A percentile compares a stretch with the other conserved stretches of the same genome.
phyloP scores from a whole-genome alignment of 768 basidiomycete genomes.

The Termitomyces sp. region DNA sequence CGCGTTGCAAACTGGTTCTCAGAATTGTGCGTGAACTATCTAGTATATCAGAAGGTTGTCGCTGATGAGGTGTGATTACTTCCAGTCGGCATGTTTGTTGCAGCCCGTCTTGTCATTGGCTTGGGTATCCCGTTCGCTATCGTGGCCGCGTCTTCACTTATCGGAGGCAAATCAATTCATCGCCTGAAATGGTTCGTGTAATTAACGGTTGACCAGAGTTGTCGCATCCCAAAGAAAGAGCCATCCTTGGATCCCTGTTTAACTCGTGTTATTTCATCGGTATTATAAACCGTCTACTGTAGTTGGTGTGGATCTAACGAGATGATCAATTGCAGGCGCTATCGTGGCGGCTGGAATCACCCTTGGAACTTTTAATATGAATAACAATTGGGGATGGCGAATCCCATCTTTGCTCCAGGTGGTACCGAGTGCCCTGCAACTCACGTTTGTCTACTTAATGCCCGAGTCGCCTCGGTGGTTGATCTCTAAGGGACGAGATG shows the following conservation, averaged over 20 bases:
- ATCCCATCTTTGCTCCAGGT: slow-evolving; percentile 60
- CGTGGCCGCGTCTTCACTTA: slow-evolving; percentile 59
- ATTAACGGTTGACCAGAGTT: slow-evolving; percentile 33
- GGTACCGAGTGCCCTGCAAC: slow-evolving; percentile 45
- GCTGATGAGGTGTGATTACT: background rate
- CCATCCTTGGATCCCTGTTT: slow-evolving; percentile 55
- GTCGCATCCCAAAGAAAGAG: slow-evolving; percentile 66
- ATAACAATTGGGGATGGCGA: slow-evolving; percentile 60
- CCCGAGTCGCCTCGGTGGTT: slow-evolving; percentile 67
- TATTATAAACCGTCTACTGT: slow-evolving; percentile 8
- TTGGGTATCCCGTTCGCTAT: slow-evolving; percentile 57
- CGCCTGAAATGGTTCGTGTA: background rate
- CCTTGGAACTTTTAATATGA: slow-evolving; percentile 58
- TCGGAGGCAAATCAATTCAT: slow-evolving; percentile 33
- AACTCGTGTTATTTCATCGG: slow-evolving; percentile 60
- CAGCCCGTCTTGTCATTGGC: slow-evolving; percentile 49
- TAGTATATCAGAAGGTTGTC: background rate
- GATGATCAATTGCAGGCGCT: slow-evolving; percentile 28
- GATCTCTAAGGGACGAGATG: slow-evolving; percentile 45
- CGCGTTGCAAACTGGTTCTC: slow-evolving; percentile 35
- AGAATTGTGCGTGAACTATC: slow-evolving; percentile 36
- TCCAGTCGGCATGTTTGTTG: slow-evolving; percentile 54
- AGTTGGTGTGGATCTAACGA: background rate
- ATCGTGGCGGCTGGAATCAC: slow-evolving; percentile 57
- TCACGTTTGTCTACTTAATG: slow-evolving; percentile 49